Evolutionary conservation across 2,329 filamentous ascomycete species (phyloP).

Genomic region (Cyclaneusma minus): DNA sequence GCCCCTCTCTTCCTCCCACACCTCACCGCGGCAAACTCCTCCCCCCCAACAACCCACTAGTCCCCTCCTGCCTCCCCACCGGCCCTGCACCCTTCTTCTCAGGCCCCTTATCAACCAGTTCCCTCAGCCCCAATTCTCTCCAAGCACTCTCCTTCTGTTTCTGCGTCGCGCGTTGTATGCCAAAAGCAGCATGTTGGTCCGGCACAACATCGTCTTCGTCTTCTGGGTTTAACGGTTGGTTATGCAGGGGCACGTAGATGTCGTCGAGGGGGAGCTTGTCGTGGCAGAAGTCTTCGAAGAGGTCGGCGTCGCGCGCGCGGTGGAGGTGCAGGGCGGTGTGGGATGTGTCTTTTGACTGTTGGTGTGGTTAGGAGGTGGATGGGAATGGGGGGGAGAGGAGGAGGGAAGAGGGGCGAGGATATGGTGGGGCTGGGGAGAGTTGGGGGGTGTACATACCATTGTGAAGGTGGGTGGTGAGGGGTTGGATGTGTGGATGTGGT

Average conservation of each 20-base stretch:
- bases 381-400: background rate
- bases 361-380: no score
- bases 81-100: conserved; percentile 1
- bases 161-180: conserved; percentile 69
- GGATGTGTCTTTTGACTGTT: conserved; percentile 48
- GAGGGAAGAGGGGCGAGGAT: background rate
- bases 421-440: no score
- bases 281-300: conserved; percentile 63
- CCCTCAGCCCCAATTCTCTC: conserved; percentile 62
- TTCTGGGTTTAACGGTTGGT: conserved; percentile 73
- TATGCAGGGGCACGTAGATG: conserved; percentile 64
- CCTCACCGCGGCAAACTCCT: conserved; percentile 5
- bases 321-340: conserved; percentile 67
- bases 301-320: conserved; percentile 54
- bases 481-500: no score
- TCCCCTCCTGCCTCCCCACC: background rate
- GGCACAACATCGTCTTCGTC: conserved; percentile 82
- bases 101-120: conserved; percentile 52
- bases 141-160: conserved; percentile 55
- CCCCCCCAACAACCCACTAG: conserved; percentile 1
- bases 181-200: conserved; percentile 77
- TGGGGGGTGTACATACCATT: no score
- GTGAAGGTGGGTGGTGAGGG: no score
- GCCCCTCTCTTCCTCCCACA: background rate
- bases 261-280: conserved; percentile 61